Evolutionary conservation across 371 early-diverging fungal species (phyloP).

Genomic region (Haplosporangium sp.): DNA sequence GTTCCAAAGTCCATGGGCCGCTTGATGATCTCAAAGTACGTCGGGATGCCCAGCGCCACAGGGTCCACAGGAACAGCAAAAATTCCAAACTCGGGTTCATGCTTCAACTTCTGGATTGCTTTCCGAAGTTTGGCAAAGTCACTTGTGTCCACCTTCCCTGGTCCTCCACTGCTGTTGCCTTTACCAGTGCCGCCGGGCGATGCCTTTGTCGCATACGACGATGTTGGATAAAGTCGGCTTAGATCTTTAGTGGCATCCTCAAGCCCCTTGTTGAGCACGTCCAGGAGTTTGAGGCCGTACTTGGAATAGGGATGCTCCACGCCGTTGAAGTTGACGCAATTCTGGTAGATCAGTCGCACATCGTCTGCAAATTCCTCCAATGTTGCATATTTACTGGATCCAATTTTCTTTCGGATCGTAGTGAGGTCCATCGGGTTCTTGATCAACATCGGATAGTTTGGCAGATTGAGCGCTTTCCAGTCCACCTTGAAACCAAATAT

Average conservation of each 20-base stretch:
- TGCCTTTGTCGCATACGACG: constrained; percentile 9
- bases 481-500: constrained; percentile 64
- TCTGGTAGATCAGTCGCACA: constrained; percentile 80
- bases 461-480: constrained; percentile 80
- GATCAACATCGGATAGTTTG: constrained; percentile 84
- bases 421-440: constrained; percentile 92
- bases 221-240: constrained; percentile 29
- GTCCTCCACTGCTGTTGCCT: constrained; percentile 12
- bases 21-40: constrained; percentile 88
- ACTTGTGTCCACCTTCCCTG: constrained; percentile 16
- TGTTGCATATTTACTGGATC: constrained; percentile 61
- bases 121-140: too few species aligned
- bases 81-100: constrained; percentile 55
- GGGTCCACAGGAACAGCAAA: constrained; percentile 81
- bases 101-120: constrained; percentile 57
- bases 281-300: constrained; percentile 68
- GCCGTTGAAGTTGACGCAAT: constrained; percentile 94
- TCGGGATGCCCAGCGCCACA: constrained; percentile 75
- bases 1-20: constrained; percentile 98
- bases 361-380: constrained; percentile 77
- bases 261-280: constrained; percentile 64
- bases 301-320: constrained; percentile 71
- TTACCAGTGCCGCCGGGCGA: neutral
- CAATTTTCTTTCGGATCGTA: constrained; percentile 77
- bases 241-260: constrained; percentile 53